These are phyloP conservation scores for Amanita exitialis DNA, from an alignment of 768 basidiomycete genomes.

Conservation along the genomic window DNA sequence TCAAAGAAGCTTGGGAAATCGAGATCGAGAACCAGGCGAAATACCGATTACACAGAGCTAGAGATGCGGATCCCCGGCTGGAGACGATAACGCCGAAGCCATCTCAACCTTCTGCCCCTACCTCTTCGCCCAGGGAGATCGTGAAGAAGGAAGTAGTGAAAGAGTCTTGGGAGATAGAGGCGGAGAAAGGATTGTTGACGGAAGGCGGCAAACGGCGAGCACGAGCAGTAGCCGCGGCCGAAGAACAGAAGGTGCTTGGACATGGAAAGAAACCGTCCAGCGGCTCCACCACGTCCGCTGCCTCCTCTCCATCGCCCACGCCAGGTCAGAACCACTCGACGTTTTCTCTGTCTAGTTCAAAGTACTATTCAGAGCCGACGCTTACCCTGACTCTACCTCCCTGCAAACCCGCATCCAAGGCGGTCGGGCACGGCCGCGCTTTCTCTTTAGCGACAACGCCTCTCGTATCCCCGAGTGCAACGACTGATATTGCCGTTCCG, in stretches of 20 bases:
- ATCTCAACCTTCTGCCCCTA: constrained; percentile 2
- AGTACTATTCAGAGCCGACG: constrained; percentile 47
- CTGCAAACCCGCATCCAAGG: constrained; percentile 43
- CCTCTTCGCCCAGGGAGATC: constrained; percentile 6
- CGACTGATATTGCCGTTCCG: constrained; percentile 45
- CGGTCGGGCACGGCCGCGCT: constrained; percentile 42
- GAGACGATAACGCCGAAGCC: neutral
- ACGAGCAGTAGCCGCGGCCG: constrained; percentile 37
- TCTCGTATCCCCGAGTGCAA: constrained; percentile 12
- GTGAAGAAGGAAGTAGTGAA: constrained; percentile 32
- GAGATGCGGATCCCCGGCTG: neutral
- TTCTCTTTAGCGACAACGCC: constrained; percentile 42
- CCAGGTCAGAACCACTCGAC: constrained; percentile 18
- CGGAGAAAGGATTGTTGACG: constrained; percentile 63
- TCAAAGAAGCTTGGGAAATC: constrained; percentile 74
- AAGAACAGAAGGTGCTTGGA: constrained; percentile 17
- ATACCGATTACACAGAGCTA: constrained; percentile 7
- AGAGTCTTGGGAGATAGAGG: constrained; percentile 76
- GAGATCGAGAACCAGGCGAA: constrained; percentile 52
- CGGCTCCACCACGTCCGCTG: constrained; percentile 7
- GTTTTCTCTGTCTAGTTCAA: constrained; percentile 35
- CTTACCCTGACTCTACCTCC: constrained; percentile 59
- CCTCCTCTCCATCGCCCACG: constrained; percentile 14
- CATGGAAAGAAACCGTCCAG: constrained; percentile 13
- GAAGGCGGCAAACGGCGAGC: constrained; percentile 66